These are phyloP conservation scores for Geranomyces michiganensis DNA, from an alignment of 192 early-diverging fungal genomes.

Conservation along the genomic window DNA sequence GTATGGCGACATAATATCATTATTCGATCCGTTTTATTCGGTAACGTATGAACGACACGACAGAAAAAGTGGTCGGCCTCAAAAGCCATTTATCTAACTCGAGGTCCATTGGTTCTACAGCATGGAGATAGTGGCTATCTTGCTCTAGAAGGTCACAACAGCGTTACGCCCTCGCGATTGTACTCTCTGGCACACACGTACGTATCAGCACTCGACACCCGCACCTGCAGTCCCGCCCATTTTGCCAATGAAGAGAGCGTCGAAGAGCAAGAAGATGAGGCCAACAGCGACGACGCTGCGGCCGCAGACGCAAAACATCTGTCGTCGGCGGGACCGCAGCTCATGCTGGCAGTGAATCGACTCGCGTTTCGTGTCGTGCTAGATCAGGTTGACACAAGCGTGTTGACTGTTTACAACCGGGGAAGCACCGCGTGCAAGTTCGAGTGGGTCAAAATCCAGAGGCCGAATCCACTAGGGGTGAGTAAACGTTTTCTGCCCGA, in stretches of 20 bases:
- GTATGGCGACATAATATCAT: conserved; percentile 35
- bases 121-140: conserved; percentile 41
- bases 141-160: conserved; percentile 41
- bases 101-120: conserved; percentile 10
- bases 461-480: conserved; percentile 44
- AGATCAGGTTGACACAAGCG: conserved; percentile 38
- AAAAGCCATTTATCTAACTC: not conserved
- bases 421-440: conserved; percentile 44
- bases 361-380: conserved; percentile 42
- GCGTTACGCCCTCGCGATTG: conserved; percentile 13
- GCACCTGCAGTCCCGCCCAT: not conserved
- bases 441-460: conserved; percentile 41
- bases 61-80: not conserved
- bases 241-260: too few species aligned
- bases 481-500: too few species aligned
- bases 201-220: conserved; percentile 26
- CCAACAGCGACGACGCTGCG: not conserved
- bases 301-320: not conserved
- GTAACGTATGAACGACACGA: not conserved
- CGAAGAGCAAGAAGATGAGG: not conserved
- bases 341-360: conserved; percentile 7
- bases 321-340: conserved; percentile 6
- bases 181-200: conserved; percentile 34
- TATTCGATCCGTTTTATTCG: conserved; percentile 48
- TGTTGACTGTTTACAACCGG: conserved; percentile 55